Evolutionary conservation across 2,329 filamentous ascomycete genomes (phyloP).

Genomic region (Fusarium beomiforme): DNA sequence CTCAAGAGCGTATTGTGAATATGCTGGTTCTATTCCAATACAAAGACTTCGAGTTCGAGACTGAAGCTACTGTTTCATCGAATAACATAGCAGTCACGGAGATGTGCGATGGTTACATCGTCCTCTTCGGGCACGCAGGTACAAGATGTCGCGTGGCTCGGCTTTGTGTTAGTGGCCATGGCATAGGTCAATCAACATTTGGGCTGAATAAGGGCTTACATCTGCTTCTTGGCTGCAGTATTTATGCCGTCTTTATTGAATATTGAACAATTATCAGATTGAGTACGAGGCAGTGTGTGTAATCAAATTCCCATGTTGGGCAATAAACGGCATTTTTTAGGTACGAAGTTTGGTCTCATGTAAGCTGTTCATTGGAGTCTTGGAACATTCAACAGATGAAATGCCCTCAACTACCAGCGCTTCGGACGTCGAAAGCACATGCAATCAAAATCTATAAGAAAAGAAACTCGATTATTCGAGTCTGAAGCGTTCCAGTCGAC

Average conservation of each 20-base stretch:
- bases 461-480: rapidly evolving
- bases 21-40: background rate
- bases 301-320: no score
- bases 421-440: no score
- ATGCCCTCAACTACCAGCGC: no score
- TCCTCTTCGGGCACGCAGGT: conserved; percentile 7
- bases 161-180: background rate
- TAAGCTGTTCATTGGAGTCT: no score
- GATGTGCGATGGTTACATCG: background rate
- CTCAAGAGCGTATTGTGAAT: background rate
- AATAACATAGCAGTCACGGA: rapidly evolving
- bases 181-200: background rate
- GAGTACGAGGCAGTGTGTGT: no score
- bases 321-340: no score
- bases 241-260: background rate
- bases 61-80: background rate
- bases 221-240: background rate
- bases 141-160: conserved; percentile 1
- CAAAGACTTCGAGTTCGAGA: background rate
- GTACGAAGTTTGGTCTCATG: no score
- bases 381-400: no score
- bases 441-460: rapidly evolving
- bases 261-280: background rate
- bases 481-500: no score
- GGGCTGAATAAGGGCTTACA: background rate